Evolutionary conservation across 2,329 filamentous ascomycete genomes (phyloP), one percentile per base, ranked within the genome.

Genomic region (Nigrospora osmanthi): DNA sequence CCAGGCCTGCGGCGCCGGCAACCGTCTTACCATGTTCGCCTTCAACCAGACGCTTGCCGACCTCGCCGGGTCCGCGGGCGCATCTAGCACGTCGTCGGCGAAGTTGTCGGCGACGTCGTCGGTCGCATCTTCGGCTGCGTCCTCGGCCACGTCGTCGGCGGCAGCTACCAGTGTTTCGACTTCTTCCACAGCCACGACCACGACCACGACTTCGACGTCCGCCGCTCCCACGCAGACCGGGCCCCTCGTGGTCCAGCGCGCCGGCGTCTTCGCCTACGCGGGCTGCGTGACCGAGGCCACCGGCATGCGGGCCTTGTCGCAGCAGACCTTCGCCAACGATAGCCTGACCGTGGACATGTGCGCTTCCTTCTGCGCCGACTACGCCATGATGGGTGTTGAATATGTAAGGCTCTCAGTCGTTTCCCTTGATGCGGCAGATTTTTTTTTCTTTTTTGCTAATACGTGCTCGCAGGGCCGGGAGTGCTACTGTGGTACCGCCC

Each of bases 301-400:
- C 11, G 31, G 31, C 19, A 33, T 19, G n/a, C 42, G 48, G 11
- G 45, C 48, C 31, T 35, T 49, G 7, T 31, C 38, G 3, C 41
- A 30, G 32, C 23, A 40, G 7, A 16, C 45, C 53, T 41, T 52
- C 53, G 28, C 44, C 49, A 35, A 40, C 19, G 45, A 47, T 17
- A 52, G 46, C 38, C 63, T 68, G 62, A 67, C 66, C 6, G 48
- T 69, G 11, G 61, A 66, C 19, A 58, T 52, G 46, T 70, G 67
- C 48, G 60, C 44, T 16, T 40, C 41, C 2, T 14, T 42, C 32
- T 49, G 48, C 60, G 47, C 48, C 15, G 55, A 47, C 13, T 68
- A 62, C 49, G 43, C 54, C 35, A 67, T 59, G 47, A 69, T 67
- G 42, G 67, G 65, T 16, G 54, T 63, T 28, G 63, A 68, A 47